These are phyloP conservation scores for Ceratocystis cubensis DNA, from an alignment of 2,329 filamentous ascomycete species.

Conservation along the genomic window DNA sequence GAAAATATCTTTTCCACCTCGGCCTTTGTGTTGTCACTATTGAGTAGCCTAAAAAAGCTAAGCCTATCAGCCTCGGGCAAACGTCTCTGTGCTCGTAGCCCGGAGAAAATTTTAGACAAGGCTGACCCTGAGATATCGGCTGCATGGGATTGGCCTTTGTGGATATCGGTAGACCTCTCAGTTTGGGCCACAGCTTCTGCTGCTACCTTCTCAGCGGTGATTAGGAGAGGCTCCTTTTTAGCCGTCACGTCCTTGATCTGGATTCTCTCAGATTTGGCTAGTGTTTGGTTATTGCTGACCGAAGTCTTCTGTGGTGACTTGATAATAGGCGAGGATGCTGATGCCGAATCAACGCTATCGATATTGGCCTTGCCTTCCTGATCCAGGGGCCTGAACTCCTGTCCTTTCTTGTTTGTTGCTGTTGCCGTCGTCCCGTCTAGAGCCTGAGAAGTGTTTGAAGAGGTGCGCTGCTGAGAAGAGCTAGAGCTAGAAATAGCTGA, in stretches of 20 bases:
- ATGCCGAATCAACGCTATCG: background rate
- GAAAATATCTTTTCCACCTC: slow-evolving; percentile 11
- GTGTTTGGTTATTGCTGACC: background rate
- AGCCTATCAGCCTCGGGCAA: slow-evolving; percentile 28
- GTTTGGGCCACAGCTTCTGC: slow-evolving; percentile 5
- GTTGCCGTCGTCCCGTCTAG: slow-evolving; percentile 13
- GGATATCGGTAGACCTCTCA: background rate
- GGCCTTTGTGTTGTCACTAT: slow-evolving; percentile 22
- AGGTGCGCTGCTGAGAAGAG: background rate
- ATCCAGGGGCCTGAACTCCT: slow-evolving; percentile 2
- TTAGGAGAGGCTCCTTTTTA: slow-evolving; percentile 19
- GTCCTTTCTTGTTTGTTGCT: slow-evolving; percentile 15
- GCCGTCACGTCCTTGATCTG: slow-evolving; percentile 26
- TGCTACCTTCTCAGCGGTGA: slow-evolving; percentile 13
- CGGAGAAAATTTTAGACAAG: slow-evolving; percentile 5
- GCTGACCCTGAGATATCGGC: slow-evolving; percentile 8
- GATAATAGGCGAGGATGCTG: background rate
- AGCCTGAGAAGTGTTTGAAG: background rate
- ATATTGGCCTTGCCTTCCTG: background rate
- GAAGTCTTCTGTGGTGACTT: slow-evolving; percentile 11
- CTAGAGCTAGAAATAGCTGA: background rate
- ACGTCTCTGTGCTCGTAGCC: background rate
- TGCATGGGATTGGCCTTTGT: background rate
- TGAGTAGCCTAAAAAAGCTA: slow-evolving; percentile 30
- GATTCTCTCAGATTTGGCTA: slow-evolving; percentile 27